Base-by-base conservation (phyloP, 2,329 filamentous ascomycete genomes). In the Colletotrichum lupini region DNA sequence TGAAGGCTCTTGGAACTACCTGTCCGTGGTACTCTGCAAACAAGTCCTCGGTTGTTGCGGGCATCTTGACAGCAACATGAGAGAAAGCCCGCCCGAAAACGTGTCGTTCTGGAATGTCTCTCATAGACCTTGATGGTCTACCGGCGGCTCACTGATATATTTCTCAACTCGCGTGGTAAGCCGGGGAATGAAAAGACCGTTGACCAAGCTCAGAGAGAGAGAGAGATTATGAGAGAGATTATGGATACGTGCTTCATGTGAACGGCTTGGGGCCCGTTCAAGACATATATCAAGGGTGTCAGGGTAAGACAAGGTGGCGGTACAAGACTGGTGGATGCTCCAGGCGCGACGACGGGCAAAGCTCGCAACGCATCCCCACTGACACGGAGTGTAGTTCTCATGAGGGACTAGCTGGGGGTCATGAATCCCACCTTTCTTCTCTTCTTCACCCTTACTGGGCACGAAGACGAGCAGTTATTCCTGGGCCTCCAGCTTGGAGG, bases 1-100 rank as follows among this genome's bases (percentile, higher is more conserved):
- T 85, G 81, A 88, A 91, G 63, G 82, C 82, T 58, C 84, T 83
- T 28, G 87, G 86, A 28, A 89, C 85, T 22, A 88, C 78, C 55
- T 84, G 79, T 26, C 84, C 86, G 74, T 85, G 75, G 74, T 87
- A 88, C 74, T 82, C 74, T 35, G 77, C 76, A 37, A 87, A 77
- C 30, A 87, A 76, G 16, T 82, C 77, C 30, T 73, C 73, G 5
- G 12, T 59, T 16, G 62, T 49, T 61, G 68, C 59, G 35, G 74
- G 69, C 65, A 74, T 74, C 7, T 32, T 63, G 74, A 46, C 28
- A 46, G 67, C 42, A 22, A 26, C 56, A 49, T 59, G 49, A 28
- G 68, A 37, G 52, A 59, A 37, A 49, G 46, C 53, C 60, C 67
- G 61, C 67, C 67, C 60, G 56, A 26, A 16, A 9, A 26, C 30